Conservation (phyloP, 129 eudicot species). For the Erigeron canadensis region DNA sequence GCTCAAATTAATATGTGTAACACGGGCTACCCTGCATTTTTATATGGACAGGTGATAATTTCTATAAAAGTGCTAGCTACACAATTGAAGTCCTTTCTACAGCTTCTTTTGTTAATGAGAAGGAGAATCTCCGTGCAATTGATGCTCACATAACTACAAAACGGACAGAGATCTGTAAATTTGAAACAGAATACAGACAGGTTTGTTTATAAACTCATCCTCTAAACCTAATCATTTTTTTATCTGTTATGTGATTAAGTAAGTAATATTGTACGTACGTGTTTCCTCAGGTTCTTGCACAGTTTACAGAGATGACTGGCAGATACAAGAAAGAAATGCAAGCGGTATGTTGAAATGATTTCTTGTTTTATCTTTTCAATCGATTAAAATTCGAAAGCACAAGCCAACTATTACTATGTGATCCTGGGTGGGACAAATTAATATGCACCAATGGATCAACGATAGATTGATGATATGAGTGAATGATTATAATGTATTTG, state of each 20-base stretch:
- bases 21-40: background rate
- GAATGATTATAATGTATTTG: constrained; percentile 2
- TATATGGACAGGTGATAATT: constrained; percentile 72
- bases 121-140: constrained; percentile 66
- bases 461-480: background rate
- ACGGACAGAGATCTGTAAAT: constrained; percentile 79
- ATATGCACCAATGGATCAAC: background rate
- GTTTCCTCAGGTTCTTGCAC: constrained; percentile 72
- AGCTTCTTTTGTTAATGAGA: constrained; percentile 59
- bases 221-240: background rate
- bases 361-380: background rate
- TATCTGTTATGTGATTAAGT: background rate
- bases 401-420: background rate
- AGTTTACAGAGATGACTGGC: constrained; percentile 89
- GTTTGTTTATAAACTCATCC: constrained; percentile 33
- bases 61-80: constrained; percentile 86
- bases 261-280: background rate
- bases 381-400: background rate
- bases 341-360: constrained; percentile 46
- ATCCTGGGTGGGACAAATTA: background rate
- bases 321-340: constrained; percentile 93
- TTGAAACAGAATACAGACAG: constrained; percentile 96
- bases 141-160: constrained; percentile 86
- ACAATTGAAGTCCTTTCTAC: constrained; percentile 84
- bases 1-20: background rate